Evolutionary conservation across 805 yeast genomes (phyloP).

Genomic region (Lipomyces sp.): DNA sequence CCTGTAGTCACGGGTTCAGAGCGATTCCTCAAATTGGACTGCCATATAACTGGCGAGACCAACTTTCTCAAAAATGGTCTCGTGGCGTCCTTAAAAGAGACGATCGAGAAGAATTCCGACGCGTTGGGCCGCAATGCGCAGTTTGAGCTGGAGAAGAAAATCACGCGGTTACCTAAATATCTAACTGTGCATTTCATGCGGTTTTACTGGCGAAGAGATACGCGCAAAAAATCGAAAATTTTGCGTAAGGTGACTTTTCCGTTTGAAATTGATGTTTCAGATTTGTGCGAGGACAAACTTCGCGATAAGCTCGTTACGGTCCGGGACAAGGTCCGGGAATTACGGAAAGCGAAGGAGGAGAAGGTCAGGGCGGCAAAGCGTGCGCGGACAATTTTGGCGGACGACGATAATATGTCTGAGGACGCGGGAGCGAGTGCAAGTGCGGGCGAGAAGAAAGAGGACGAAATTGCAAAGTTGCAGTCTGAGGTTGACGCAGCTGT

Average conservation of each 20-base stretch:
- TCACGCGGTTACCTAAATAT: constrained; percentile 82
- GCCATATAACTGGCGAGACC: constrained; percentile 85
- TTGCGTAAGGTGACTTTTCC: constrained; percentile 95
- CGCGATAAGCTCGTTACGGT: constrained; percentile 66
- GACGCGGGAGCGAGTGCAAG: constrained; percentile 30
- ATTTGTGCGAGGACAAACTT: constrained; percentile 79
- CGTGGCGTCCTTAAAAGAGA: constrained; percentile 71
- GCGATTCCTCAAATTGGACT: constrained; percentile 72
- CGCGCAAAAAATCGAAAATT: constrained; percentile 88
- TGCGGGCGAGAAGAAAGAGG: constrained; percentile 39
- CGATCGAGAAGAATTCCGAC: constrained; percentile 77
- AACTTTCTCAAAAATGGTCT: constrained; percentile 90
- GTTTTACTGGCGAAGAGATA: constrained; percentile 94
- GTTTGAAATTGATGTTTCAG: constrained; percentile 85
- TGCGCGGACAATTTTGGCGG: constrained; percentile 48
- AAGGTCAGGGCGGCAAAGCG: constrained; percentile 75
- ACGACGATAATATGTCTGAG: constrained; percentile 36
- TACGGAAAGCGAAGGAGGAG: constrained; percentile 75
- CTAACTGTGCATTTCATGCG: constrained; percentile 91
- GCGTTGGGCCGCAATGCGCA: constrained; percentile 70
- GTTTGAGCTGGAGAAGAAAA: constrained; percentile 61
- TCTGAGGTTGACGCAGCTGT: constrained; percentile 42
- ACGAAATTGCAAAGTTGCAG: constrained; percentile 27
- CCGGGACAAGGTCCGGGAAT: constrained; percentile 75
- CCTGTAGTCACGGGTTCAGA: constrained; percentile 55